These are phyloP conservation scores for Tephrocybe rancida DNA, from an alignment of 768 basidiomycete species.

Conservation along the genomic window DNA sequence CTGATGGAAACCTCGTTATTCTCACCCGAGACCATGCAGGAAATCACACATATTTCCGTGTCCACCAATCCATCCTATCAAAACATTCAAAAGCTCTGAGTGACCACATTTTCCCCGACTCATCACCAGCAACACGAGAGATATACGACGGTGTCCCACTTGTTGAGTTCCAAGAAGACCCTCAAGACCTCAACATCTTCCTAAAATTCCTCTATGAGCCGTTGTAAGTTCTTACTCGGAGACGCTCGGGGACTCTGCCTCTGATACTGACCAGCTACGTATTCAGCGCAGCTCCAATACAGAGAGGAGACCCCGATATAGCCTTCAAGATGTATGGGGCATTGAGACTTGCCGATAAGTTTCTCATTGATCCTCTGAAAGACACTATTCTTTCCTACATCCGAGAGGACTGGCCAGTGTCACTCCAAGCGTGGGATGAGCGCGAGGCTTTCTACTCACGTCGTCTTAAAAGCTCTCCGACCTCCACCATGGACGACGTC, in stretches of 20 bases:
- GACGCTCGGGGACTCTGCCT: not conserved
- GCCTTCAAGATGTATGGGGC: conserved; percentile 26
- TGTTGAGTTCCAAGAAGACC: conserved; percentile 27
- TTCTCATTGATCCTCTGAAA: conserved; percentile 25
- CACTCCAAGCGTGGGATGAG: conserved; percentile 26
- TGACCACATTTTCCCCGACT: conserved; percentile 22
- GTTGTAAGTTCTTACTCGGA: conserved; percentile 18
- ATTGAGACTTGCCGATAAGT: conserved; percentile 25
- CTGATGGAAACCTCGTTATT: conserved; percentile 27
- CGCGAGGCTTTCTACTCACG: conserved; percentile 25
- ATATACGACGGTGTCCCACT: conserved; percentile 25
- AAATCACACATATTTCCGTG: conserved; percentile 27
- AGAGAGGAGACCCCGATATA: conserved; percentile 26
- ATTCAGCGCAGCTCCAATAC: conserved; percentile 25
- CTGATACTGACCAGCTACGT: conserved; percentile 17
- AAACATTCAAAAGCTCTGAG: conserved; percentile 28
- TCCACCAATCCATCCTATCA: conserved; percentile 27
- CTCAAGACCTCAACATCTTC: conserved; percentile 24
- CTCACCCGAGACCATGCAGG: conserved; percentile 24
- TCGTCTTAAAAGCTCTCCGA: conserved; percentile 21
- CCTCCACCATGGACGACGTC: conserved; percentile 26
- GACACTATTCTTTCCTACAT: conserved; percentile 26
- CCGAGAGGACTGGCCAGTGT: conserved; percentile 25
- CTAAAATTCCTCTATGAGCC: conserved; percentile 28
- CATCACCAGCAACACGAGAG: conserved; percentile 18